Evolutionary conservation across 148 eudicot species (phyloP), one percentile per base, ranked within the genome.

Genomic region (Chenopodium album): DNA sequence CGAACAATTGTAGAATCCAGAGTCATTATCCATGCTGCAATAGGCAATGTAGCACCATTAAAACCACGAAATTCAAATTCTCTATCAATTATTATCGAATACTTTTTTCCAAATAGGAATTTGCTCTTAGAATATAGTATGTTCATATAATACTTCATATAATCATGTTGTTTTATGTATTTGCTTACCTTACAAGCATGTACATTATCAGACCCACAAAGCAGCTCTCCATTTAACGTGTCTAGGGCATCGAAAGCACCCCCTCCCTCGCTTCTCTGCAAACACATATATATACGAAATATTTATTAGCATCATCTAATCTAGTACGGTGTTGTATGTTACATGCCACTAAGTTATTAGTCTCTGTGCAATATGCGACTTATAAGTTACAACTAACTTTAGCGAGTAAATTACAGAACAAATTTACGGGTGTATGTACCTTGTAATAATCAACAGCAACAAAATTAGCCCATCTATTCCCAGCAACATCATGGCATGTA

Each of bases 221-320:
- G 80, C 19, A 89, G 91, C 87, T 88, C 81, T 78, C 97, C 98
- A 64, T 94, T 94, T 20, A 92, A 74, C 69, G 83, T 84, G 72
- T 94, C 98, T 16, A 87, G 28, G 1, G 91, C 94, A 84, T 89
- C 80, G 79, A 94, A 94, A 71, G 92, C 75, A 50, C 97, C 98
- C n/a, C 94, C 98, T 76, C 95, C 97, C n/a, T 90, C 88, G 69
- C 97, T 92, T 73, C 95, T 91, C 98, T 92, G 83, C 82, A 76
- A 26, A 67, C 19, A 29, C 32, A 31, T 31, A 31, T 31, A 50
- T 2, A 50, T 9, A 50, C 14, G 3, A 8, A 4, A 4, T 3
- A 16, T 17, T 14, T 16, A 0, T 56, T 14, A 56, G 62, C 62
- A 56, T 56, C 7, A 56, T 56, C 62, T 14, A 56, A 56, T 56